Base-by-base conservation (phyloP, 805 yeast species). In the Kluyveromyces nonfermentans region DNA sequence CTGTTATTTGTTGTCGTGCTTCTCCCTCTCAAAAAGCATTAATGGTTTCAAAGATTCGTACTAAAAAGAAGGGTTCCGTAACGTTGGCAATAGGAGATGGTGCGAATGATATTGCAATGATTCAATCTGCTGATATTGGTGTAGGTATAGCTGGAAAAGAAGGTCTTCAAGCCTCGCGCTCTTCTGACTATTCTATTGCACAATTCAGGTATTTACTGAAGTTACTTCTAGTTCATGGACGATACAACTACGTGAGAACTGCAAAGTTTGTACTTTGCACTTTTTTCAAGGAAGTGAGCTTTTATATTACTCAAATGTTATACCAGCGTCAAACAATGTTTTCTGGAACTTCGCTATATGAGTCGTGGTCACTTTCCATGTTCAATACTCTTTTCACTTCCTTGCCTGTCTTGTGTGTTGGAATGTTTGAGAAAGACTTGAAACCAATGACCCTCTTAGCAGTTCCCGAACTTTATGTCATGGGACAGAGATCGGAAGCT, bases 41-140 rank as follows among this genome's bases (percentile, higher is more conserved):
- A 22, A 80, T 93, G 85, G 97, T 93, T 2, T 64, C 77, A 21
- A 73, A 80, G 30, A 87, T 94, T n/a, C 72, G 97, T 41, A 68
- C 72, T n/a, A 67, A 81, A 45, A 74, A 82, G 54, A 79, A 73
- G 40, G 65, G 66, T 1, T 73, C 85, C 34, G 96, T 93, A 5
- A 87, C 97, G 0, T 71, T 93, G 48, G 98, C 98, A 0, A 85
- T 93, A 59, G 99, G 99, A 7, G 99, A 93, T 66, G 99, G 99
- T 50, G 99, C 99, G 2, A 93, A 93, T 60, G 99, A 93, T 64
- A 89, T 93, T 59, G 97, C 99, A 1, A 93, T 93, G 99, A 93
- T 93, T 49, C 97, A 93, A 67, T 83, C 94, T 57, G 99, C 99
- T 0, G 97, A 93, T 63, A 87, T 93, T 44, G 99, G 99, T 22